A percentile compares a stretch with the other conserved stretches of the same genome.
These are phyloP conservation scores for Xylaria sp. DNA, from an alignment of 2,329 filamentous ascomycete species.

Conservation along the genomic window DNA sequence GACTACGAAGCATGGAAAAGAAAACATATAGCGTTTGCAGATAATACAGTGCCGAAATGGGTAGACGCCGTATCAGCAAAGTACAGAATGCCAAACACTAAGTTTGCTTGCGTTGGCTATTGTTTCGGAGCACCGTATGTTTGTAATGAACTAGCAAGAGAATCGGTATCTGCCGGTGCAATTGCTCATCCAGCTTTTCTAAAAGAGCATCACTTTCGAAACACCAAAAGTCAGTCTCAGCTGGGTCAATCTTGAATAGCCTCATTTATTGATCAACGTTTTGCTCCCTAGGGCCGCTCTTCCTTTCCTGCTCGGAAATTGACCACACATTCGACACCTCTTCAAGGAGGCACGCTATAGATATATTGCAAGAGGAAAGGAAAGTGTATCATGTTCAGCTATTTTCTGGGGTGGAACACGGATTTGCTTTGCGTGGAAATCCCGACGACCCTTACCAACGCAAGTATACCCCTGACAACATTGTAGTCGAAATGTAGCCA, in stretches of 20 bases:
- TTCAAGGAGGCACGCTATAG: constrained; percentile 30
- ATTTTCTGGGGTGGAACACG: constrained; percentile 70
- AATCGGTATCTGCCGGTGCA: constrained; percentile 55
- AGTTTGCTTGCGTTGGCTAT: constrained; percentile 56
- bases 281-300: neutral
- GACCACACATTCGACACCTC: neutral
- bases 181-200: constrained; percentile 63
- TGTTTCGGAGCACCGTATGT: constrained; percentile 59
- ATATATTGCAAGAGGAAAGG: constrained; percentile 54
- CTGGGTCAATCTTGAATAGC: too few relatives aligned
- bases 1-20: constrained; percentile 60
- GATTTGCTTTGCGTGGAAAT: constrained; percentile 71
- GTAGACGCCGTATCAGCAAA: constrained; percentile 34
- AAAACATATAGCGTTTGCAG: constrained; percentile 57
- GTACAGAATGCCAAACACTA: constrained; percentile 51
- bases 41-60: constrained; percentile 58
- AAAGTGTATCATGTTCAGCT: constrained; percentile 70
- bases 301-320: constrained; percentile 8
- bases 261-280: neutral
- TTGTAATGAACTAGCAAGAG: constrained; percentile 53
- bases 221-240: constrained; percentile 49
- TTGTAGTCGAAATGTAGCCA: neutral
- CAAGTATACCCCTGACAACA: constrained; percentile 37
- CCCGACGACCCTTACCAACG: constrained; percentile 55
- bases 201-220: constrained; percentile 57